Base-by-base conservation (phyloP, 2,329 filamentous ascomycete genomes). In the Westerdykella aurantiaca region DNA sequence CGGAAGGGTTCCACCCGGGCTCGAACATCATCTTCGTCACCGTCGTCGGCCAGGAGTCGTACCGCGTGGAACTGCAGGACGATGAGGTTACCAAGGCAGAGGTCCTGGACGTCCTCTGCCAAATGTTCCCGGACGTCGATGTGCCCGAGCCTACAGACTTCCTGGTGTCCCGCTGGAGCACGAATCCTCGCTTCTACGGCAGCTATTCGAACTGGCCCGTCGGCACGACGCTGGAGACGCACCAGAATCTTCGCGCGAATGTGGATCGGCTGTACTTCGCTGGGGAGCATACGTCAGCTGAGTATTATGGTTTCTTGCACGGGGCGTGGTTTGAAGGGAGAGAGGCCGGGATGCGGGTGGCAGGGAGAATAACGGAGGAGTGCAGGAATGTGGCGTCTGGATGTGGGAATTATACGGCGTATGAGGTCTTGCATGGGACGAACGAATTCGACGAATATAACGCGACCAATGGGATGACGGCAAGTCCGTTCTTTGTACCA, bases 191-290 rank as follows among this genome's bases (percentile, higher is more conserved):
- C 74, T 55, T 72, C 0, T 79, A 75, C 42, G 82, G 82, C 3
- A 81, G 76, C 17, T 86, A 83, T 63, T 81, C 78, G 31, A 85
- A 85, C 58, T 86, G 82, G 83, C 82, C 82, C 0, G 67, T 75
- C 0, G 78, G 78, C 0, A 79, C 80, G 35, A 81, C 78, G 0
- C 68, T 86, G 0, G 77, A 84, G 55, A 78, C 74, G 67, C 80
- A 83, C 50, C 75, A 83, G 57, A 83, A 84, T 52, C 66, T 84
- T 9, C 72, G 80, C 1, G 78, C 80, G 14, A 82, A 82, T 48
- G 60, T 80, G 0, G 71, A 71, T 17, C 62, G 77, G 0, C 60
- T 84, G 2, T 82, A 73, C 70, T 84, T 82, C 46, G 79, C 81
- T 0, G 81, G 81, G 0, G 81, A 84, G 55, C 76, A 75, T 1